Evolutionary conservation across 2,329 filamentous ascomycete species (phyloP), one percentile per base, ranked within the genome.

Genomic region (Esteya vermicola): DNA sequence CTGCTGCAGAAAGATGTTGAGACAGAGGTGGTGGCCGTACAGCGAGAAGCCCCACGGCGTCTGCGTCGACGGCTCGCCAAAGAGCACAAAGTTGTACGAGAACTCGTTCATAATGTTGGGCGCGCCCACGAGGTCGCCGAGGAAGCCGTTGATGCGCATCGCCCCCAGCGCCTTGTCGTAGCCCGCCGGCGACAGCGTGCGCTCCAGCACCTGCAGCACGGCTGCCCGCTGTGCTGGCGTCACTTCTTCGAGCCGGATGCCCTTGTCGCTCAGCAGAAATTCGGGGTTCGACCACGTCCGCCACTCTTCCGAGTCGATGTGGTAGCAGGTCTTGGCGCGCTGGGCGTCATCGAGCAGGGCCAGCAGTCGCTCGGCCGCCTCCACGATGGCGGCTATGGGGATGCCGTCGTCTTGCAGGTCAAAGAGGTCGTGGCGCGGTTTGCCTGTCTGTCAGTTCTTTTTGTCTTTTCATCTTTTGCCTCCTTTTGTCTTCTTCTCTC

Each of bases 21-120:
- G 65, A 48, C 80, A 85, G 3, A 89, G 64, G 49, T 89, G 83
- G 54, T 89, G 83, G 7, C 83, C 83, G 57, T 85, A 89, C 50
- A 85, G 75, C 0, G 74, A 72, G 57, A 73, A 82, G 1, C 81
- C 81, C 81, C 81, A 86, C 0, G 80, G 75, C 3, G 58, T 48
- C 0, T 61, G 61, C 0, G 59, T 52, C 0, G 73, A 77, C 0
- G 78, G 78, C 5, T 14, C n/a, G 10, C 80, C 80, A 51, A 85
- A 85, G 2, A 85, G 60, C 27, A 75, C 71, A 43, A 85, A 79
- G 57, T 85, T 85, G 65, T 86, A 86, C 1, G 76, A 82, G 58
- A 70, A 74, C 54, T 84, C 72, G 58, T 85, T 85, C 69, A 82
- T 75, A 39, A 86, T 70, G 6, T 59, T 55, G 0, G 72, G 67